phyloP scores from a whole-genome alignment of 2,329 filamentous ascomycete species.

The Sphaceloma murrayae region DNA sequence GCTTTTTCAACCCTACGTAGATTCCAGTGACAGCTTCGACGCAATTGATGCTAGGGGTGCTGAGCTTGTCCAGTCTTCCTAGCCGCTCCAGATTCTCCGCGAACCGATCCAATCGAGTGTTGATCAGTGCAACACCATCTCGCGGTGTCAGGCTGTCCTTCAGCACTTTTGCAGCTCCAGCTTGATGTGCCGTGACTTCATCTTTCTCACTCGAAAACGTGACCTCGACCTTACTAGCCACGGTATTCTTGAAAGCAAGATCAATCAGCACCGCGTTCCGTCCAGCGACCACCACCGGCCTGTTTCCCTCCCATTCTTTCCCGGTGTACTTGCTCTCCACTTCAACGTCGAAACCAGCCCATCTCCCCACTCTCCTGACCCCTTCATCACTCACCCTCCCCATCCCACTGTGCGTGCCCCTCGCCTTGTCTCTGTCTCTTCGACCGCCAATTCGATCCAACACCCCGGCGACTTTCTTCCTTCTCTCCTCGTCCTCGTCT shows the following conservation, averaged over 20 bases:
- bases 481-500: conserved; percentile 45
- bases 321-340: conserved; percentile 22
- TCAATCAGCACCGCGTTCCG: conserved; percentile 28
- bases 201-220: conserved; percentile 52
- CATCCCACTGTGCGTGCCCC: conserved; percentile 56
- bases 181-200: conserved; percentile 51
- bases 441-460: conserved; percentile 32
- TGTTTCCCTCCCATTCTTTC: conserved; percentile 25
- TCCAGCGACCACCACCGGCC: conserved; percentile 31
- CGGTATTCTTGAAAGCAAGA: conserved; percentile 24
- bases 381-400: conserved; percentile 65
- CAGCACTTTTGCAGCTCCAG: conserved; percentile 56
- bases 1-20: conserved; percentile 56
- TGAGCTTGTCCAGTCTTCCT: conserved; percentile 61
- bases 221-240: conserved; percentile 48
- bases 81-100: conserved; percentile 61
- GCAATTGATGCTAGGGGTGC: conserved; percentile 60
- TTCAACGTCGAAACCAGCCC: conserved; percentile 50
- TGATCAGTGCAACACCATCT: conserved; percentile 53
- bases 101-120: conserved; percentile 61
- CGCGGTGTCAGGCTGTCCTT: conserved; percentile 53
- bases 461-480: conserved; percentile 47
- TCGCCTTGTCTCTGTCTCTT: conserved; percentile 22
- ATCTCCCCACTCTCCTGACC: conserved; percentile 59
- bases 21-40: conserved; percentile 68